A percentile compares a stretch with the other conserved stretches of the same genome.
Conservation (phyloP, 2,329 filamentous ascomycete species). For the Trichoderma sp. region DNA sequence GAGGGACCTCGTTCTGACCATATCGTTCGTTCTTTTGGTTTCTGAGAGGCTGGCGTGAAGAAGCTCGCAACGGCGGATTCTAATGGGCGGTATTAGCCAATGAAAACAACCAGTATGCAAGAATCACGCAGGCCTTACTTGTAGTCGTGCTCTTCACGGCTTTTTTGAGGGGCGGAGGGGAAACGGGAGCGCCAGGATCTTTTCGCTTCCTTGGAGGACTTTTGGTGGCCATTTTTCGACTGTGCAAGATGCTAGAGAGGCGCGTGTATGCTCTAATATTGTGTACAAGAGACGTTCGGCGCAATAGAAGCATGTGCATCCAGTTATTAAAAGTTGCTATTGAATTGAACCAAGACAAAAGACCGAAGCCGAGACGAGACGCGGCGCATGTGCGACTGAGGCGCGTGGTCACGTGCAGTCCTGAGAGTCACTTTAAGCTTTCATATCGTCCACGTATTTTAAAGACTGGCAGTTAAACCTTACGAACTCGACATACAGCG, state of each 20-base stretch:
- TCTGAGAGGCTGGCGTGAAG: constrained; percentile 84
- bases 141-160: constrained; percentile 52
- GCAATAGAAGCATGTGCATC: neutral
- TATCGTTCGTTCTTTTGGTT: constrained; percentile 68
- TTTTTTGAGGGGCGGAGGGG: constrained; percentile 53
- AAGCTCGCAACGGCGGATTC: constrained; percentile 74
- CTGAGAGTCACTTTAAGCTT: neutral
- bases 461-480: neutral
- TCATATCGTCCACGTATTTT: neutral
- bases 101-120: neutral
- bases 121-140: constrained; percentile 37
- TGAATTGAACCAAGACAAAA: neutral
- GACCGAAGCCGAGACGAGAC: neutral
- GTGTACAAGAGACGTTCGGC: neutral
- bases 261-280: neutral
- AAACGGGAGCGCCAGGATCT: constrained; percentile 43
- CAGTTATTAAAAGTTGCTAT: neutral
- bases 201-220: constrained; percentile 34
- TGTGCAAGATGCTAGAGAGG: neutral
- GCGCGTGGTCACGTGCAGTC: constrained; percentile 35
- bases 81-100: constrained; percentile 31
- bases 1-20: constrained; percentile 66
- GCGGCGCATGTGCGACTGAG: constrained; percentile 12
- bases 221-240: constrained; percentile 28
- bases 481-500: neutral